Evolutionary conservation across 2,329 filamentous ascomycete species (phyloP).

Genomic region (Apiospora aurea): DNA sequence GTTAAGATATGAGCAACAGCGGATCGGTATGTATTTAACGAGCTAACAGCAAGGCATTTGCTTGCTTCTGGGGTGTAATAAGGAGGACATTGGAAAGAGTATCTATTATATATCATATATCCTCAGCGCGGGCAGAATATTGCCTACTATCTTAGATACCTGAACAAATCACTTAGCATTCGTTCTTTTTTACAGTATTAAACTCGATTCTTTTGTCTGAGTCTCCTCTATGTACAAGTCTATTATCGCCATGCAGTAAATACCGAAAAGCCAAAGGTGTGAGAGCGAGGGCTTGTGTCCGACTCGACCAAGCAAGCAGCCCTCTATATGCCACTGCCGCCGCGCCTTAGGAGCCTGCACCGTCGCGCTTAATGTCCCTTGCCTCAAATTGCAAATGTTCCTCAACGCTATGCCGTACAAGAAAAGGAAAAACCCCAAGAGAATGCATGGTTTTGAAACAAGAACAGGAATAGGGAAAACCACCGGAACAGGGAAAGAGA

Average conservation of each 20-base stretch:
- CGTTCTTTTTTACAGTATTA: background rate
- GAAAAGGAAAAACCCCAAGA: background rate
- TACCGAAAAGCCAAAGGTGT: background rate
- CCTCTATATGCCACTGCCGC: background rate
- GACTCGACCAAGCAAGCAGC: background rate
- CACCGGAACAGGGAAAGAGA: background rate
- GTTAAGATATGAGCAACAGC: constrained; percentile 3
- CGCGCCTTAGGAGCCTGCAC: background rate
- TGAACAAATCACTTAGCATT: background rate
- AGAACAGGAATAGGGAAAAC: background rate
- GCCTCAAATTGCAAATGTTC: background rate
- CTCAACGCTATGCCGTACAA: constrained; percentile 5
- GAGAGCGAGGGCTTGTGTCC: background rate
- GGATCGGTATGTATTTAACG: background rate
- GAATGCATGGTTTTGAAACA: background rate
- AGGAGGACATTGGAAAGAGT: background rate
- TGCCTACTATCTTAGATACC: background rate
- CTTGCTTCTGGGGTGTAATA: background rate
- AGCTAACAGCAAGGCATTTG: background rate
- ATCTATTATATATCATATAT: background rate
- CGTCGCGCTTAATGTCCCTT: background rate
- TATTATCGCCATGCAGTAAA: constrained; percentile 1
- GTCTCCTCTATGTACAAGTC: constrained; percentile 19
- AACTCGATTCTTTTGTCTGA: constrained; percentile 2
- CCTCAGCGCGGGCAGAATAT: background rate